These are phyloP conservation scores for Colletotrichum falcatum DNA, from an alignment of 2,329 filamentous ascomycete genomes.

Conservation along the genomic window DNA sequence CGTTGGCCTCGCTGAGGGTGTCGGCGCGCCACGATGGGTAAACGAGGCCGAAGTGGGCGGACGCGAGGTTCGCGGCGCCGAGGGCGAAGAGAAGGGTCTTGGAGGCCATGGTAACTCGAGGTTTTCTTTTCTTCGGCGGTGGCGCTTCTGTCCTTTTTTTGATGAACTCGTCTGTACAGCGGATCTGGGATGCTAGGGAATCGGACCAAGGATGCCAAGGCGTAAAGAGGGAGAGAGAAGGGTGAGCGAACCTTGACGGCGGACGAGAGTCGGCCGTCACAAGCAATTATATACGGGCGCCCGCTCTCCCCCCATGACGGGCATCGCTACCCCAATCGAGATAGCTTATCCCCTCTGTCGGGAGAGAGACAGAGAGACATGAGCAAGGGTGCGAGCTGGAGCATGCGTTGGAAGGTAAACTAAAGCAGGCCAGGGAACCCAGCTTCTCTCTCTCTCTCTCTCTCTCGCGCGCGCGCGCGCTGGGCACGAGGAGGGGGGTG, in stretches of 20 bases:
- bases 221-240: background rate
- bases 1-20: conserved; percentile 54
- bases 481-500: background rate
- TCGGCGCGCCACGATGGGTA: conserved; percentile 64
- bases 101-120: conserved; percentile 47
- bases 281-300: conserved; percentile 19
- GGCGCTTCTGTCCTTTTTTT: background rate
- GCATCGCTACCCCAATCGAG: background rate
- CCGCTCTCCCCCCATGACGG: background rate
- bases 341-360: conserved; percentile 27
- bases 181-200: background rate
- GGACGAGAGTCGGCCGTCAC: background rate
- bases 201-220: background rate
- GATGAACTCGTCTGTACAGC: background rate
- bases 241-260: too few relatives aligned
- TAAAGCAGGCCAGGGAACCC: background rate
- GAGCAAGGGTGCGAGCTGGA: conserved; percentile 24
- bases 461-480: background rate
- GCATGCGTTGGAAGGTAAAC: conserved; percentile 3
- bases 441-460: background rate
- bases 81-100: conserved; percentile 50
- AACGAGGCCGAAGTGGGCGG: conserved; percentile 62
- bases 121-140: background rate
- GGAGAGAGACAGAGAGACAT: background rate
- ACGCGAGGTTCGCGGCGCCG: conserved; percentile 52